Evolutionary conservation across 139 green algal genomes (phyloP), one percentile per base, ranked within the genome.

Genomic region (Chloropicon primus): DNA sequence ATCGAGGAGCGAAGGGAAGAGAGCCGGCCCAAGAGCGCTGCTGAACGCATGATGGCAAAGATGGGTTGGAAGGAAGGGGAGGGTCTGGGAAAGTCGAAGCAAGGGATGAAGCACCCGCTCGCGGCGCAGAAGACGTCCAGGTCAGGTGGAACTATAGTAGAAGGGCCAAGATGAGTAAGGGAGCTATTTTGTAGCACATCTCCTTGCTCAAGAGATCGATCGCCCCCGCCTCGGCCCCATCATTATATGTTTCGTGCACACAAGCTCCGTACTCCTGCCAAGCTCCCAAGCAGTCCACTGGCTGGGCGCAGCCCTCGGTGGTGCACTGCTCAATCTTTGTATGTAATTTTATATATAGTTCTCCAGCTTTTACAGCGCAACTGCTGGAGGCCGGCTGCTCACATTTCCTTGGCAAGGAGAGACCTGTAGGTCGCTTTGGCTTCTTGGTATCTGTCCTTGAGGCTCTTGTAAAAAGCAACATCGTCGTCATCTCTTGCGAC

Each of bases 61-160:
- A 98, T 97, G 93, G 94, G 94, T 1, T 98, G 94, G 94, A 89
- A 89, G 25, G 91, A 94, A 76, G 94, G 94, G 54, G 81, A 93
- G 79, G 89, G 90, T 0, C 82, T 94, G 76, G 92, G 92, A 1
- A 90, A 86, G 75, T 81, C 54, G 22, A 77, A 22, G 41, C 87
- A 98, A 82, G 94, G 94, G 76, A 98, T 98, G 24, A 84, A 84
- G 26, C 90, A 92, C 2, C 94, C 94, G 0, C 85, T 98, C 25
- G 81, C 93, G 54, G 87, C 90, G 3, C 83, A 93, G 73, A 94
- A 94, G 78, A 91, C 87, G 2, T 88, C 88, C 54, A 85, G 82
- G 24, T 79, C 86, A 1, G 83, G 79, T 0, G 93, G 87, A 0
- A 84, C 94, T 28, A 96, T 97, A 76, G 87, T 94, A 10, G 88